These are phyloP conservation scores for Scytalidium lignicola DNA, from an alignment of 2,329 filamentous ascomycete genomes.

Conservation along the genomic window DNA sequence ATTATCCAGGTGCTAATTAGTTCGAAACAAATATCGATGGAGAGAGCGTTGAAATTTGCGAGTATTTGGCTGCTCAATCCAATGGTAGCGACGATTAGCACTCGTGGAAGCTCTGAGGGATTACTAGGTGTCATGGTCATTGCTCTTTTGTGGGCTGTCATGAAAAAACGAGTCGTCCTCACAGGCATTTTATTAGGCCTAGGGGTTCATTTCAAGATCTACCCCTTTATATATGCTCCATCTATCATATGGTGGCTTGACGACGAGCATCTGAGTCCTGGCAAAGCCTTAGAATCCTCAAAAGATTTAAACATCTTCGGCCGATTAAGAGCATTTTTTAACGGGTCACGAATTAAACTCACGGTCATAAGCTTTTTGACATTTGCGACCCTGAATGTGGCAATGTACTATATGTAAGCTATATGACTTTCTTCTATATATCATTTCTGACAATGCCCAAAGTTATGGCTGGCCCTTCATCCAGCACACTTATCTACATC, in stretches of 20 bases:
- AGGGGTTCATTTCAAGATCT: conserved; percentile 96
- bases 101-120: conserved; percentile 88
- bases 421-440: neutral
- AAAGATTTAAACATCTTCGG: conserved; percentile 22
- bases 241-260: conserved; percentile 80
- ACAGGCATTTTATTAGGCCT: conserved; percentile 75
- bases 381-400: conserved; percentile 67
- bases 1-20: conserved; percentile 51
- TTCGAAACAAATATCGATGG: conserved; percentile 27
- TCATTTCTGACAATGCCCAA: conserved; percentile 3
- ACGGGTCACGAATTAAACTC: conserved; percentile 50
- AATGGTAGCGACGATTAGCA: conserved; percentile 97
- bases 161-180: conserved; percentile 54
- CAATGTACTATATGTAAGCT: conserved; percentile 72
- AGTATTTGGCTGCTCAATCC: conserved; percentile 93
- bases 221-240: conserved; percentile 91
- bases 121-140: conserved; percentile 80
- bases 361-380: conserved; percentile 62
- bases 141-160: conserved; percentile 75
- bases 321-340: conserved; percentile 40
- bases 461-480: conserved; percentile 79
- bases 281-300: neutral
- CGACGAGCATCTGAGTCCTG: conserved; percentile 36
- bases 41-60: conserved; percentile 67
- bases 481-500: conserved; percentile 87